Evolutionary conservation across 768 basidiomycete species (phyloP), one percentile per base, ranked within the genome.

Genomic region (Panaeolus cyanescens): DNA sequence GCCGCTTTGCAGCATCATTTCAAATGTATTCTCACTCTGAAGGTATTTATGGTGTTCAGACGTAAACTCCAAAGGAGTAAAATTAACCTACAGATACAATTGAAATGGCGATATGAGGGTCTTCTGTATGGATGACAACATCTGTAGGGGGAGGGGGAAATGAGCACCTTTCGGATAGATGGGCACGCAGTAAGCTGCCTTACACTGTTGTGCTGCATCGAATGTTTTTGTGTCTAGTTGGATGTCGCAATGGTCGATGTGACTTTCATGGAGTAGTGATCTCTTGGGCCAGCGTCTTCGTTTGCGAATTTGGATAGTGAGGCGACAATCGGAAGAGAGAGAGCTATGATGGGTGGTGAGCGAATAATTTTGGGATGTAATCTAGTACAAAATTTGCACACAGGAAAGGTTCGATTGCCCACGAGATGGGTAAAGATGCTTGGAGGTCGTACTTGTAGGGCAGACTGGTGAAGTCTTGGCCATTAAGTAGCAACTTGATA

Each of bases 401-500:
- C 30, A 56, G 53, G 54, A 34, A 50, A 28, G 45, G 45, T 15
- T 50, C 45, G 13, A 50, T 22, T 13, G 45, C 12, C 45, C 45
- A 50, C 25, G 10, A 50, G 25, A 28, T 50, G n/a, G 45, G 45
- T 6, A 13, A 15, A 28, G 25, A 28, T 50, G 45, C 40, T 22
- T 28, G 54, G 60, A 54, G 34, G n/a, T 64, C 57, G 40, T 62
- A 36, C 19, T 10, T 33, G 32, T 50, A 61, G 20, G 60, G 62
- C 17, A 66, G 57, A 32, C 55, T 59, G 17, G 55, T 32, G 19
- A 62, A 59, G 7, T 63, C 60, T 12, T 31, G 54, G 20, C 55
- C 62, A n/a, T 64, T 62, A 12, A 62, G 28, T 6, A 59, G 20
- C n/a, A 64, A 28, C 36, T 63, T 60, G 31, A 61, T 32, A n/a